Evolutionary conservation across 1,284 basidiomycete genomes (phyloP).

Genomic region (Coriolopsis trogii): DNA sequence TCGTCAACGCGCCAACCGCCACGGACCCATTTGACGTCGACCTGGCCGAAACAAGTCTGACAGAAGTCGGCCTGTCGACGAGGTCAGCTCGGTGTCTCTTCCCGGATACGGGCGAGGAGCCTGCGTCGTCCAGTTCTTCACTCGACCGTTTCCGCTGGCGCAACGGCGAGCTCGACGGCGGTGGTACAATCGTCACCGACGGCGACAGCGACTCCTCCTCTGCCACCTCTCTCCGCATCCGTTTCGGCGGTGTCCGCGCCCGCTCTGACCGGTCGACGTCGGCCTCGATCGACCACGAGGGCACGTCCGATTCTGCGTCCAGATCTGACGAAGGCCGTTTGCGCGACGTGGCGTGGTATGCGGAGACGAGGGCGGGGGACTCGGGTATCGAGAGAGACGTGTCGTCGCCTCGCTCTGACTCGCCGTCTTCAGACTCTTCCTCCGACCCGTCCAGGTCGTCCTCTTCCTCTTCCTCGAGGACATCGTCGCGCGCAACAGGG

Average conservation of each 20-base stretch:
- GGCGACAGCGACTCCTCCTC: constrained; percentile 24
- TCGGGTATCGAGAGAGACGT: too few species aligned
- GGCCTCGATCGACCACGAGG: constrained; percentile 9
- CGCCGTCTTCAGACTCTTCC: constrained; percentile 25
- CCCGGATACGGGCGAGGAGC: constrained; percentile 6
- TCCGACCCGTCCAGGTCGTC: constrained; percentile 22
- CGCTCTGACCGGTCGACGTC: constrained; percentile 10
- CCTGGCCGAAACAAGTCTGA: too few species aligned
- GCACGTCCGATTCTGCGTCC: constrained; percentile 15
- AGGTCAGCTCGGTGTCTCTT: constrained; percentile 12
- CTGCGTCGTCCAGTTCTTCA: constrained; percentile 29
- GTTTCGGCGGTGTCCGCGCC: constrained; percentile 36
- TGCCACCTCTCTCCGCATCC: constrained; percentile 29
- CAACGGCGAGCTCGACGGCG: constrained; percentile 20
- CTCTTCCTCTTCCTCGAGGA: constrained; percentile 25
- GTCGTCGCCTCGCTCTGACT: constrained; percentile 26
- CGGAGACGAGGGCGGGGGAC: too few species aligned
- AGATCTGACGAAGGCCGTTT: too few species aligned
- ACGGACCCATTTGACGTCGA: too few species aligned
- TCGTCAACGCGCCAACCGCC: too few species aligned
- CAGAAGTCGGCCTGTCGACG: neutral
- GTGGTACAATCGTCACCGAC: neutral
- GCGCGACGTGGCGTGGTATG: too few species aligned
- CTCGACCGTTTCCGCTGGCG: constrained; percentile 32
- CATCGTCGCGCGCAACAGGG: constrained; percentile 7